Conservation (phyloP, 2,329 filamentous ascomycete genomes). For the Cercospora zeina region DNA sequence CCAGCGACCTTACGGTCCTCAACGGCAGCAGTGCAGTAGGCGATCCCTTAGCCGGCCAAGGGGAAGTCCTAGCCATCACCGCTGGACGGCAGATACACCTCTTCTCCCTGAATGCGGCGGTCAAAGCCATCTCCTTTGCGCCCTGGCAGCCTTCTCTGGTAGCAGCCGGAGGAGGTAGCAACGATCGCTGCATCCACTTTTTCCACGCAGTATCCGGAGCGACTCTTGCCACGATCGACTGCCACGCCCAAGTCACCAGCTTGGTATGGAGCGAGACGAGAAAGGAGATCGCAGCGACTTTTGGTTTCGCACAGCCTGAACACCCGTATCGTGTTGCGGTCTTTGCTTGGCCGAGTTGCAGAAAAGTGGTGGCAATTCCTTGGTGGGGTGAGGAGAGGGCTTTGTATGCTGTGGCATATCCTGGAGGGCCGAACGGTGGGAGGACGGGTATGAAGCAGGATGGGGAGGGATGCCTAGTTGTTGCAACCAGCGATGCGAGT, state of each 20-base stretch:
- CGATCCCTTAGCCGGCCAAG: constrained; percentile 33
- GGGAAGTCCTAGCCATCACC: constrained; percentile 35
- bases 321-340: constrained; percentile 87
- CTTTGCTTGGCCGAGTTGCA: constrained; percentile 91
- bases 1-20: constrained; percentile 25
- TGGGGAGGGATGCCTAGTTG: constrained; percentile 80
- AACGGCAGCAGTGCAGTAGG: constrained; percentile 15
- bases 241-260: constrained; percentile 88
- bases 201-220: constrained; percentile 84
- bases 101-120: constrained; percentile 79
- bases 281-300: constrained; percentile 87
- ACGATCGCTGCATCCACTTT: constrained; percentile 95
- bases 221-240: constrained; percentile 83
- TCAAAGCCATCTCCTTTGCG: constrained; percentile 96
- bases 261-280: constrained; percentile 74
- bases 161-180: constrained; percentile 88
- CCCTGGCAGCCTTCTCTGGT: constrained; percentile 87
- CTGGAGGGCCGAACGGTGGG: constrained; percentile 57
- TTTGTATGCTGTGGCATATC: constrained; percentile 84
- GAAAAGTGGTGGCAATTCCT: constrained; percentile 78
- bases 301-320: constrained; percentile 88
- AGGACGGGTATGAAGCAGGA: constrained; percentile 32
- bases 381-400: constrained; percentile 79
- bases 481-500: constrained; percentile 86
- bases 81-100: constrained; percentile 61